Conservation (phyloP, 139 green algal species). For the Chlorella sp. region DNA sequence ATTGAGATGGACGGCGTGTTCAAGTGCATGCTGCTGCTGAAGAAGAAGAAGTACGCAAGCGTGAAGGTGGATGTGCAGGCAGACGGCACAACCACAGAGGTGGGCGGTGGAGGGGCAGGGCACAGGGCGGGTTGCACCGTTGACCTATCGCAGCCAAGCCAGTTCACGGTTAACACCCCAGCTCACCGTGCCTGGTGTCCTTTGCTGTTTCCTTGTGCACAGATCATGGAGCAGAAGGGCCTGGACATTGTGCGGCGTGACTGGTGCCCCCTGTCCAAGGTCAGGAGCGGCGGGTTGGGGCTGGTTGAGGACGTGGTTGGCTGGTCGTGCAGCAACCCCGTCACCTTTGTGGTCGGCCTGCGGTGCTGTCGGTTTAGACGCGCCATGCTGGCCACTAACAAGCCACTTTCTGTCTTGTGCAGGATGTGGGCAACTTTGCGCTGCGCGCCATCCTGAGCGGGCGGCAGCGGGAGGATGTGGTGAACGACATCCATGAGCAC, state of each 20-base stretch:
- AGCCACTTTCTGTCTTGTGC: too few species aligned
- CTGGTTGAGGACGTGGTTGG: too few species aligned
- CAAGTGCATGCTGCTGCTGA: constrained; percentile 97
- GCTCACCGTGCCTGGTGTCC: too few species aligned
- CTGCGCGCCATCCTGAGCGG: constrained; percentile 88
- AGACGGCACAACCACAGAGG: constrained; percentile 65
- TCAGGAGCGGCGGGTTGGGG: too few species aligned
- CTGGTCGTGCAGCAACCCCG: too few species aligned
- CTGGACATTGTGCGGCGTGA: constrained; percentile 99
- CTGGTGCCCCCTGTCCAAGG: constrained; percentile 95
- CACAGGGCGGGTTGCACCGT: too few species aligned
- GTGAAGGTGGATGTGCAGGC: constrained; percentile 81
- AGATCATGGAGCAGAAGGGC: constrained; percentile 94
- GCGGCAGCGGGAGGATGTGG: constrained; percentile 85
- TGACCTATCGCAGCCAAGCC: too few species aligned
- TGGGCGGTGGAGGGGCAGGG: too few species aligned
- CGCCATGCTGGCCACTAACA: too few species aligned
- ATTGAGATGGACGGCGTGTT: constrained; percentile 98
- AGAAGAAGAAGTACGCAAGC: constrained; percentile 99
- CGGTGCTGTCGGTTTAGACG: too few species aligned
- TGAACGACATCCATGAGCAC: constrained; percentile 87
- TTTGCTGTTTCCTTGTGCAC: background rate
- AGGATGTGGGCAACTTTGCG: constrained; percentile 82
- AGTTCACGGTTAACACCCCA: too few species aligned
- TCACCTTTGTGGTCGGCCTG: too few species aligned